phyloP scores from a whole-genome alignment of 2,329 filamentous ascomycete genomes.

The Ophiostoma ulmi region DNA sequence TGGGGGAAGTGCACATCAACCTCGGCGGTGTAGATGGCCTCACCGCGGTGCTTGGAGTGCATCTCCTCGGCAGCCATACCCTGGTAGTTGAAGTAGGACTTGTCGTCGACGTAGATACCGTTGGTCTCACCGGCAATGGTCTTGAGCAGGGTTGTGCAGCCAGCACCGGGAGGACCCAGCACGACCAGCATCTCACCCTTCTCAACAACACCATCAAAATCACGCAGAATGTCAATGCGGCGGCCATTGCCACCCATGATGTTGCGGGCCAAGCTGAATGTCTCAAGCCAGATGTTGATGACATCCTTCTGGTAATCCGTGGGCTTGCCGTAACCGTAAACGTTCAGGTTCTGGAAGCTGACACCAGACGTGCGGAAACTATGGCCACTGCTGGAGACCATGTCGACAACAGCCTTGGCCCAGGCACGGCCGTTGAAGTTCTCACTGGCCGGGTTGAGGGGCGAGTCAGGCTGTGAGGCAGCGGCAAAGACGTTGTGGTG shows the following conservation, averaged over 20 bases:
- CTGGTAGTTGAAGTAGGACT: conserved; percentile 77
- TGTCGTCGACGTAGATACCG: conserved; percentile 66
- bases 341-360: conserved; percentile 61
- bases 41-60: conserved; percentile 71
- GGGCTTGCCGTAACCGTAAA: conserved; percentile 60
- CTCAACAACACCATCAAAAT: conserved; percentile 63
- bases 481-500: conserved; percentile 46
- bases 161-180: conserved; percentile 65
- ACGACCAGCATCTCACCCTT: conserved; percentile 73
- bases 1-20: conserved; percentile 77
- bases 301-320: conserved; percentile 69
- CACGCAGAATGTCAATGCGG: conserved; percentile 62
- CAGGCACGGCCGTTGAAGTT: conserved; percentile 53
- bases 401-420: conserved; percentile 55
- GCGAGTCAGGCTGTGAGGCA: conserved; percentile 38
- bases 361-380: conserved; percentile 59
- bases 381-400: conserved; percentile 49
- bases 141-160: conserved; percentile 81
- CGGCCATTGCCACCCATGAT: conserved; percentile 49
- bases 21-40: conserved; percentile 82
- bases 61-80: conserved; percentile 68
- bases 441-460: conserved; percentile 44
- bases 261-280: conserved; percentile 41
- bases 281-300: conserved; percentile 54
- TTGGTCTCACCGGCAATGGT: conserved; percentile 78